Conservation (phyloP, 495 filamentous ascomycete species). For the Neurospora sp. region DNA sequence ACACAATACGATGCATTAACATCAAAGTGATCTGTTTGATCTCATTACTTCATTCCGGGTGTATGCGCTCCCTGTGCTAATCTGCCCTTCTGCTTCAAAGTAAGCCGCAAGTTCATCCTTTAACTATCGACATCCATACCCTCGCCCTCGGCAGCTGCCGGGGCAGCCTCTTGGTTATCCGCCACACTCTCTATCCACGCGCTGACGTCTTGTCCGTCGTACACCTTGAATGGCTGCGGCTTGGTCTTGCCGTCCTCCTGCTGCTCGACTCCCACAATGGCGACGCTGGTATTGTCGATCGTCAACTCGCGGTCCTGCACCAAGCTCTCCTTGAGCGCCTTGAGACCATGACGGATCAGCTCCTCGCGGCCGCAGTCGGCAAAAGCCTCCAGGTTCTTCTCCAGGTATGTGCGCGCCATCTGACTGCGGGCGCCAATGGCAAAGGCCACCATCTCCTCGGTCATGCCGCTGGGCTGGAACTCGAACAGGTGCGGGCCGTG, state of each 20-base stretch:
- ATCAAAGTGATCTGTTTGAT: neutral
- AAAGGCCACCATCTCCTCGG: constrained; percentile 91
- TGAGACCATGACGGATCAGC: constrained; percentile 79
- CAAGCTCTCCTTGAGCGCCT: constrained; percentile 88
- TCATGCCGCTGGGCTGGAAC: constrained; percentile 93
- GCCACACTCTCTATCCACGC: constrained; percentile 61
- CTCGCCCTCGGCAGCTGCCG: constrained; percentile 41
- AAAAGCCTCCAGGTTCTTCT: constrained; percentile 82
- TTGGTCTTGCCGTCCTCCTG: constrained; percentile 38
- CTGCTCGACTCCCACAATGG: constrained; percentile 56
- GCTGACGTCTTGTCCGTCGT: constrained; percentile 77
- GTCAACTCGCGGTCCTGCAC: constrained; percentile 96
- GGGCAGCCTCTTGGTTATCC: constrained; percentile 44
- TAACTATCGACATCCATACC: constrained; percentile 72
- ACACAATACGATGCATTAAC: neutral
- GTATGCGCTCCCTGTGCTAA: neutral
- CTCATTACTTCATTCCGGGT: neutral
- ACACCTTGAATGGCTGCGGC: constrained; percentile 79
- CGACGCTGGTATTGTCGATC: constrained; percentile 88
- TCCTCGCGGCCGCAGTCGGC: constrained; percentile 62
- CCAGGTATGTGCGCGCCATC: constrained; percentile 94
- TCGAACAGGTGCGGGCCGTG: constrained; percentile 92
- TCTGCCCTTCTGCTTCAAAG: neutral
- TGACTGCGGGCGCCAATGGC: constrained; percentile 93
- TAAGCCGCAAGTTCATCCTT: neutral